phyloP scores from a whole-genome alignment of 108 stramenopile species.

The Asterionellopsis glacialis region DNA sequence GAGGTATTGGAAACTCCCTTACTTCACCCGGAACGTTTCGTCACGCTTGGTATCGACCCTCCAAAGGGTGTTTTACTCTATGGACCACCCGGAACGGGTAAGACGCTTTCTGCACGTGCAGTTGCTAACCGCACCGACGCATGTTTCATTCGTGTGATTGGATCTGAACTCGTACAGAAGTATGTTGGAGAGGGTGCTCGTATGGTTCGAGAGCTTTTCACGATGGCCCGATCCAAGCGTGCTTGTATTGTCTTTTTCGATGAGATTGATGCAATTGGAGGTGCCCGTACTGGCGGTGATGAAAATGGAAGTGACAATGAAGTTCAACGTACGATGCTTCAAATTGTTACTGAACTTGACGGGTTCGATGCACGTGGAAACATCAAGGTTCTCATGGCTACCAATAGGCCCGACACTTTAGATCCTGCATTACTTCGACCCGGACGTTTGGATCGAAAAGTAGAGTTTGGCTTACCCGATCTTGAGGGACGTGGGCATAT shows the following conservation, averaged over 20 bases:
- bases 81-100: too few relatives aligned
- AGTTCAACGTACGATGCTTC: conserved; percentile 97
- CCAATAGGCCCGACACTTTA: conserved; percentile 97
- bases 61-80: conserved; percentile 96
- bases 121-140: conserved; percentile 97
- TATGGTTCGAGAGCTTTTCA: conserved; percentile 98
- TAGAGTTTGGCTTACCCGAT: conserved; percentile 97
- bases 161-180: conserved; percentile 92
- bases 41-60: conserved; percentile 93
- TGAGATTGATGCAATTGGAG: too few relatives aligned
- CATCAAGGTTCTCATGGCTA: conserved; percentile 96
- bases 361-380: conserved; percentile 97
- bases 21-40: conserved; percentile 95
- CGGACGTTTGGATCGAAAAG: conserved; percentile 97
- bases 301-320: conserved; percentile 91
- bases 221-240: conserved; percentile 95
- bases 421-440: conserved; percentile 98
- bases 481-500: conserved; percentile 96
- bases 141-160: conserved; percentile 97
- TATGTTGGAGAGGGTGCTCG: conserved; percentile 98
- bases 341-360: conserved; percentile 97
- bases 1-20: conserved; percentile 94
- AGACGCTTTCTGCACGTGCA: conserved; percentile 88
- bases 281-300: conserved; percentile 76
- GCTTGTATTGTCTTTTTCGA: too few relatives aligned